Evolutionary conservation across 2,329 filamentous ascomycete species (phyloP).

Genomic region (Leptodontidium sp.): DNA sequence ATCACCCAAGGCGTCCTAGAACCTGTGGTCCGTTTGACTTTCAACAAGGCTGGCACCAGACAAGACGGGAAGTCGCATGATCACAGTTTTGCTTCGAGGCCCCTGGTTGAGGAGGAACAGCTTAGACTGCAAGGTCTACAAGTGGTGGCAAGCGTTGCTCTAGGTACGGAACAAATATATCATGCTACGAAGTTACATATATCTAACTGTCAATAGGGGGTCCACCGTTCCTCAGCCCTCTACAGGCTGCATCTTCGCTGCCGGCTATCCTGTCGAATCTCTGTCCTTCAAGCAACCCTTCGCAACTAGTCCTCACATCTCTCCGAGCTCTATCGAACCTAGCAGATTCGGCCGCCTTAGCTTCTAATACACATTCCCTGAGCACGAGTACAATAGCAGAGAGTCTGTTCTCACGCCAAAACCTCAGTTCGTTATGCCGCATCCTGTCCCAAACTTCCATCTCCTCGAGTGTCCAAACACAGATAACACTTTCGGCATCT

Average conservation of each 20-base stretch:
- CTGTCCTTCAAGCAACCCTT: slow-evolving; percentile 69
- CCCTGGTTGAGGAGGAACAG: slow-evolving; percentile 69
- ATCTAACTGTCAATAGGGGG: slow-evolving; percentile 65
- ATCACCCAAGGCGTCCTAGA: slow-evolving; percentile 74
- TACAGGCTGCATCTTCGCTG: slow-evolving; percentile 74
- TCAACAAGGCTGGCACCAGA: slow-evolving; percentile 49
- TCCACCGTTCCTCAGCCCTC: slow-evolving; percentile 76
- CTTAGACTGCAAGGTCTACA: slow-evolving; percentile 81
- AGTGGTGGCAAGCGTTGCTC: slow-evolving; percentile 84
- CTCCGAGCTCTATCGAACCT: slow-evolving; percentile 79
- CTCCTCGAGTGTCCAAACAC: slow-evolving; percentile 63
- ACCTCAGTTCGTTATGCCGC: slow-evolving; percentile 67
- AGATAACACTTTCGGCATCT: slow-evolving; percentile 66
- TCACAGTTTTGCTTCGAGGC: slow-evolving; percentile 49
- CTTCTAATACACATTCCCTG: slow-evolving; percentile 58
- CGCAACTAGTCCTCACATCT: slow-evolving; percentile 74
- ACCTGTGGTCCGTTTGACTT: slow-evolving; percentile 63
- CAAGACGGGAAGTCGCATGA: slow-evolving; percentile 57
- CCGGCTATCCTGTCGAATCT: slow-evolving; percentile 74
- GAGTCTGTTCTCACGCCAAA: slow-evolving; percentile 67
- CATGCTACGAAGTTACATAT: slow-evolving; percentile 8
- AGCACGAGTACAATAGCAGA: slow-evolving; percentile 64
- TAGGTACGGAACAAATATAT: slow-evolving; percentile 63
- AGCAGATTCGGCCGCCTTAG: slow-evolving; percentile 67
- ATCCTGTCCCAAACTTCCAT: slow-evolving; percentile 69